Evolutionary conservation across 208 protist species (phyloP).

Genomic region (Trypanosoma theileri): DNA sequence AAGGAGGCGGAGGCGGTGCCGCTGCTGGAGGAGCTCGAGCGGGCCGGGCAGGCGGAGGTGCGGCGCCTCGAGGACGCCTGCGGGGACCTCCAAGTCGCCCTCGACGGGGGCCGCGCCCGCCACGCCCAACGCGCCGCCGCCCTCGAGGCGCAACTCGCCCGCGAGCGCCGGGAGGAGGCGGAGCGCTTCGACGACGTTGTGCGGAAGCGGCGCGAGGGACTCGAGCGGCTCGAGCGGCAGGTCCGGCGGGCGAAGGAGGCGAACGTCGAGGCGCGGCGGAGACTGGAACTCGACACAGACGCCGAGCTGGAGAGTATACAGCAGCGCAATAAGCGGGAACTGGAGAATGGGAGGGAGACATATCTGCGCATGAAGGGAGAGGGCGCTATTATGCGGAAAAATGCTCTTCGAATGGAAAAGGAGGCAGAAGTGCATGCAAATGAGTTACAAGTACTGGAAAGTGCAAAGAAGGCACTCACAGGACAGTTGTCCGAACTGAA

Average conservation of each 20-base stretch:
- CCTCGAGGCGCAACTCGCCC: conserved; percentile 34
- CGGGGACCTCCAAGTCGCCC: conserved; percentile 51
- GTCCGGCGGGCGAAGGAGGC: conserved; percentile 70
- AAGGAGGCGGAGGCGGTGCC: conserved; percentile 70
- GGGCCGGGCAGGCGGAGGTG: conserved; percentile 85
- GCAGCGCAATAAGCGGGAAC: conserved; percentile 69
- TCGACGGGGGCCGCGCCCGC: conserved; percentile 56
- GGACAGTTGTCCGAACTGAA: conserved; percentile 85
- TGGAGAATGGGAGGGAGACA: conserved; percentile 77
- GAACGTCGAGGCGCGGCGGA: conserved; percentile 81
- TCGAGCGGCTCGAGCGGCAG: conserved; percentile 65
- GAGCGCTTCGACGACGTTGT: conserved; percentile 85
- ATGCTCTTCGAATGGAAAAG: conserved; percentile 86
- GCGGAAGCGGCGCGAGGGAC: conserved; percentile 50
- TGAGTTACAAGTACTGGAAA: conserved; percentile 74
- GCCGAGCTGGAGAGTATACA: conserved; percentile 88
- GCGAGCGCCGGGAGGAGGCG: conserved; percentile 52
- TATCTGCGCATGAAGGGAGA: conserved; percentile 94
- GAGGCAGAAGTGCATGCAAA: conserved; percentile 88
- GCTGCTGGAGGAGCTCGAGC: conserved; percentile 76
- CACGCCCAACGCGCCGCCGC: conserved; percentile 42
- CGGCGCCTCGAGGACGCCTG: conserved; percentile 83
- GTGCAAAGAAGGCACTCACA: conserved; percentile 65
- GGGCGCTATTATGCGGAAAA: conserved; percentile 94
- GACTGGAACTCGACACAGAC: conserved; percentile 95